Conservation (phyloP, 139 green algal genomes). For the Chlamydomonas sp. region DNA sequence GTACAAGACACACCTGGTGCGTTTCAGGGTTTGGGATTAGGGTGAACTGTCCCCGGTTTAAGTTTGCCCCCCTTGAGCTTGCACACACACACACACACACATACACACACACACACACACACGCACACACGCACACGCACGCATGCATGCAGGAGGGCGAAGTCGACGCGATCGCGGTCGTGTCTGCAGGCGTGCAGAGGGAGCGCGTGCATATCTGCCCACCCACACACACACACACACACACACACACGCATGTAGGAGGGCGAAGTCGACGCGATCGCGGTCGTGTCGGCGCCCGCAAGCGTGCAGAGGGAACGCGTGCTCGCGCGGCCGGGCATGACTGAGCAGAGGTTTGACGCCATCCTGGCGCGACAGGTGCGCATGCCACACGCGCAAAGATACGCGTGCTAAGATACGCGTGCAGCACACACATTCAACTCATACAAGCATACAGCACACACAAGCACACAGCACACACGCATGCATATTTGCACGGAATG, state of each 20-base stretch:
- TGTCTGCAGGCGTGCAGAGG: conserved; percentile 47
- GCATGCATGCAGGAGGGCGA: conserved; percentile 39
- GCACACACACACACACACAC: neutral
- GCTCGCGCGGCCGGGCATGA: conserved; percentile 70
- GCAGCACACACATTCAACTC: no score
- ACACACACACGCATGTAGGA: no score
- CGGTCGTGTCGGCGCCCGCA: conserved; percentile 52
- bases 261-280: conserved; percentile 49
- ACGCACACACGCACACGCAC: no score
- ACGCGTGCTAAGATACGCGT: no score
- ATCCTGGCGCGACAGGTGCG: conserved; percentile 66
- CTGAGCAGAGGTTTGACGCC: conserved; percentile 53
- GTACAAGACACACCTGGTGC: conserved; percentile 62
- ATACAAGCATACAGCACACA: no score
- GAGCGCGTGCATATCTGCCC: conserved; percentile 58
- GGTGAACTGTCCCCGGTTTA: no score
- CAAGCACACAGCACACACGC: no score
- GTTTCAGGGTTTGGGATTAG: no score
- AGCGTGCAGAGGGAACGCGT: conserved; percentile 61
- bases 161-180: conserved; percentile 60
- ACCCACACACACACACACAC: no score
- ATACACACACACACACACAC: conserved; percentile 6
- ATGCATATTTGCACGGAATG: no score
- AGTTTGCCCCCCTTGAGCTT: neutral
- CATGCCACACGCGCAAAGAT: neutral